Evolutionary conservation across 2,329 filamentous ascomycete species (phyloP), one percentile per base, ranked within the genome.

Genomic region (Fusarium lyarnte): DNA sequence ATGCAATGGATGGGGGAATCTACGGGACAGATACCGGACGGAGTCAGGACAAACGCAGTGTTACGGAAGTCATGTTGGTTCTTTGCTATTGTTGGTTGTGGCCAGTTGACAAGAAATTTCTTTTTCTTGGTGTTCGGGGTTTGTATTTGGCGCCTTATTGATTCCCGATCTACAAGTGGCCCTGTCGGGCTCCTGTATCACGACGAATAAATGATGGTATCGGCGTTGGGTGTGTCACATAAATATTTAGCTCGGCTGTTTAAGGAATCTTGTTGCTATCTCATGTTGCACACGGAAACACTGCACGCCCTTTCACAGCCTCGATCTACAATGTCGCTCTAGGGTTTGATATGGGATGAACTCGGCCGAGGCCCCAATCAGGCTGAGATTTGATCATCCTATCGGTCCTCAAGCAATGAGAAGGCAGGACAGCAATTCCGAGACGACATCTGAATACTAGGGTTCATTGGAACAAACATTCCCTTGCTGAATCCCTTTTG

Each of bases 151-250:
- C 58, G 57, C 58, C 66, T 62, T 62, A 53, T 58, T 75, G 73
- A 67, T 70, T 74, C 58, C 64, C 69, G 65, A 62, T 64, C 65
- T 61, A 54, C 66, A 62, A 73, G 49, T 58, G 55, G 57, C 51
- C 66, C 51, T 51, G 63, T 47, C 41, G 49, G 59, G 66, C 62
- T 66, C 57, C 53, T 70, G 59, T 73, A 58, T 62, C 55, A 71
- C 62, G 69, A 74, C 53, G 63, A 73, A 73, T 54, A 70, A 74
- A 55, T 61, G 63, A 62, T 62, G 62, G 60, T 63, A 66, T 67
- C 14, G 73, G 73, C 66, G 73, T 74, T 76, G 55, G 64, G 46
- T 67, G 64, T 74, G 66, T 63, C 41, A 63, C 57, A 66, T 38
- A 63, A 68, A 62, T 73, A 69, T 69, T 60, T 69, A 75, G 63